Conservation (phyloP, 352 stramenopile genomes). For the Globisporangium solare region DNA sequence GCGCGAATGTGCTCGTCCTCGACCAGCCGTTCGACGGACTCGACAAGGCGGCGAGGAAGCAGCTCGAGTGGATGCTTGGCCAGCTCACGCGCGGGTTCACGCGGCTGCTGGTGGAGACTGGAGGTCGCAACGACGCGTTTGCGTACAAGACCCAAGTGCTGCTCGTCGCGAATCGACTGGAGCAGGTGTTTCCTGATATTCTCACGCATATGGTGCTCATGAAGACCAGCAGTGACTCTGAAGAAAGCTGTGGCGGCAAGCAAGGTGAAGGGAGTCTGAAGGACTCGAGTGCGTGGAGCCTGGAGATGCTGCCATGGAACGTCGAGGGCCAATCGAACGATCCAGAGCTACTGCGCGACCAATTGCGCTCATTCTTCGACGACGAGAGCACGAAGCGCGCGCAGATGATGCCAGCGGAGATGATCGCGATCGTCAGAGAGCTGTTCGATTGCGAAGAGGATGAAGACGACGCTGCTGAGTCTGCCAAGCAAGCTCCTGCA, state of each 20-base stretch:
- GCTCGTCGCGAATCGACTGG: constrained; percentile 82
- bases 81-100: constrained; percentile 86
- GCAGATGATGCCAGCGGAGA: constrained; percentile 27
- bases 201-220: constrained; percentile 57
- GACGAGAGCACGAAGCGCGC: constrained; percentile 27
- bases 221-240: too few species aligned
- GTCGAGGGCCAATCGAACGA: constrained; percentile 20
- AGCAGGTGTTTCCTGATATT: constrained; percentile 86
- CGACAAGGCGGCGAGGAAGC: constrained; percentile 73
- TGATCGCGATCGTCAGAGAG: constrained; percentile 29
- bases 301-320: constrained; percentile 38
- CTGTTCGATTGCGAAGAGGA: constrained; percentile 25
- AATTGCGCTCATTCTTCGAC: constrained; percentile 29
- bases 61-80: constrained; percentile 81
- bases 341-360: constrained; percentile 25
- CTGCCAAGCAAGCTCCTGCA: constrained; percentile 3
- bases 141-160: constrained; percentile 87
- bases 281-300: too few species aligned
- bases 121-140: constrained; percentile 69
- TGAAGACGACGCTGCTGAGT: too few species aligned
- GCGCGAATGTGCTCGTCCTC: constrained; percentile 76
- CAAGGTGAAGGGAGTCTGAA: too few species aligned
- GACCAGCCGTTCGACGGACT: constrained; percentile 93
- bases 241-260: too few species aligned
- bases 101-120: constrained; percentile 87